Base-by-base conservation (phyloP, 139 green algal species). In the Yamagishiella unicocca region DNA sequence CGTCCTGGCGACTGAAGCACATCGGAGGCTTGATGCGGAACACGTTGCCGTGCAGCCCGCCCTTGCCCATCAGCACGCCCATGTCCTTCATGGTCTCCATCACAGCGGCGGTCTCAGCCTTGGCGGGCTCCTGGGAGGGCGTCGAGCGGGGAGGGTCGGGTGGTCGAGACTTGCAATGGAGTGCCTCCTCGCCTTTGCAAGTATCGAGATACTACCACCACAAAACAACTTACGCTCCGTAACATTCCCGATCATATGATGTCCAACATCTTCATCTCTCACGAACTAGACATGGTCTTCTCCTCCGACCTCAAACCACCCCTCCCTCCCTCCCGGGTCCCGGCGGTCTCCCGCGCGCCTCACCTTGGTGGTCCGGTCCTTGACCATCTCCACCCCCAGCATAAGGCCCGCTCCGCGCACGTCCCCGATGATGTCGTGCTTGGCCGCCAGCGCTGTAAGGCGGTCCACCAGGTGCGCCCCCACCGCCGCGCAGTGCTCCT, bases 21-120 rank as follows among this genome's bases (percentile, higher is more conserved):
- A 99, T 99, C 40, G 98, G 98, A 12, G 98, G 98, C 94, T 99
- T 99, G 91, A 99, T 98, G 46, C 98, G 94, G 93, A 99, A 98
- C 1, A 99, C 98, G 83, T 99, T 99, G 84, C 98, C 98, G 61
- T 96, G 45, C 90, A 99, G 81, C 2, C 97, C 94, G 85, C 83
- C 97, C 97, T 99, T 99, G 88, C 97, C 97, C 88, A 99, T 96
- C 67, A 99, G 95, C 82, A 99, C 89, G 1, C 97, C 87, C 75
- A 89, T 53, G 76, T 99, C 96, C 95, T 98, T 98, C 92, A 98
- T 93, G 21, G 90, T 76, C 95, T 99, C 97, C 92, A 98, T 97
- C 9, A 96, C 94, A 21, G 93, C 78, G 8, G 89, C 90, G 19
- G 91, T 88, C 92, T 99, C 96, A 9, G 90, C 91, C 43, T 85